Evolutionary conservation across 2,329 filamentous ascomycete species (phyloP), one percentile per base, ranked within the genome.

Genomic region (Botrytis hyacinthi): DNA sequence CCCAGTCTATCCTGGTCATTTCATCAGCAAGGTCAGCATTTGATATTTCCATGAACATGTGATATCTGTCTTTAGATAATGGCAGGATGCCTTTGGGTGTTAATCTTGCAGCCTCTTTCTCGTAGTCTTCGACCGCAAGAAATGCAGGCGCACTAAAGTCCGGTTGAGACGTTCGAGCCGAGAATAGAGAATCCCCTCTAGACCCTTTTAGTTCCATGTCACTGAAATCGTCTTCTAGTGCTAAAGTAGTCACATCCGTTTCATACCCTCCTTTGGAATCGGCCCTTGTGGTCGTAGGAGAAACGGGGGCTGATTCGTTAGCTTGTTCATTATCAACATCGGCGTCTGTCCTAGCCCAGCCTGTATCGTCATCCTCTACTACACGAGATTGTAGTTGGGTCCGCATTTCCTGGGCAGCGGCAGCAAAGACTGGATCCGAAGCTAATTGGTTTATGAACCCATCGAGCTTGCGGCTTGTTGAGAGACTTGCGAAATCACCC

Each of bases 1-100:
- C 91, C 95, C 95, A 98, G 83, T 99, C 96, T 72, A 99, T 97
- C 75, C 95, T 88, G 6, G 96, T 98, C 79, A 99, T 88, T 82
- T 99, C 96, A 74, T 92, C 91, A 26, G 95, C 95, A 77, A 98
- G 91, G 67, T 94, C 89, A 75, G 97, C 93, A 71, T 97, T 92
- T 1, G 92, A 87, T 37, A 92, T 91, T 51, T 93, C 92, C 91
- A 98, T 97, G 77, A 98, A 93, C 70, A 92, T 90, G 77, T 95
- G 93, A 86, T 96, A 99, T 74, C 96, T 92, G 60, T 91, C 86
- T 82, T 98, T 98, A 77, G 91, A 93, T 75, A 97, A 87, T 1
- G 90, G 88, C 71, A 92, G 85, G 54, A 87, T 90, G 0, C 90
- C 89, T 59, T 88, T 88, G 0, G 95, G 91, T 66, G 92, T 88